A percentile compares a stretch with the other conserved stretches of the same genome.
phyloP scores from a whole-genome alignment of 202 grass and related monocot genomes.

The Schoenoplectus triqueter region DNA sequence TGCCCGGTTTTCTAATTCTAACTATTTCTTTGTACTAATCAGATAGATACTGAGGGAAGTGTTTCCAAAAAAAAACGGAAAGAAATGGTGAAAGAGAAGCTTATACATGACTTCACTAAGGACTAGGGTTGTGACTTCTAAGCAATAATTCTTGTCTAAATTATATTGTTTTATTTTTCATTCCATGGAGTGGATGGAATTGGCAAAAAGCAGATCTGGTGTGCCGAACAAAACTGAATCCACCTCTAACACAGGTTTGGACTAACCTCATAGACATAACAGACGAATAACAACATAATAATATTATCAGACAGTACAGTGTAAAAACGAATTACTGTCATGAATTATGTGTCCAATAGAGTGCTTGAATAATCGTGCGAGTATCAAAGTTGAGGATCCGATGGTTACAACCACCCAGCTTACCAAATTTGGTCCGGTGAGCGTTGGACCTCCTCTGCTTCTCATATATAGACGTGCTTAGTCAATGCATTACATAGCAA shows the following conservation, averaged over 20 bases:
- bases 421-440: no score
- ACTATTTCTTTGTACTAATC: slow-evolving; percentile 3
- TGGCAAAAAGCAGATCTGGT: background rate
- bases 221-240: background rate
- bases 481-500: no score
- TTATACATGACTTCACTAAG: background rate
- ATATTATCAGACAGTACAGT: background rate
- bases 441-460: no score
- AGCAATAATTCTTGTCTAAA: background rate
- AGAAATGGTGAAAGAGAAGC: background rate
- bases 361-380: background rate
- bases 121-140: background rate
- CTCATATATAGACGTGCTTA: no score
- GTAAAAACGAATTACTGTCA: background rate
- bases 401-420: no score
- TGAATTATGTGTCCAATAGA: background rate
- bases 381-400: no score
- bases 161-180: slow-evolving; percentile 20
- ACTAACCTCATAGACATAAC: background rate
- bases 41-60: background rate
- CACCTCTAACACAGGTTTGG: background rate
- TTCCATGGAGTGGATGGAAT: background rate
- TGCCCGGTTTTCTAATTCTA: slow-evolving; percentile 76
- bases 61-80: background rate
- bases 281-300: background rate